Evolutionary conservation across 805 yeast genomes (phyloP), one percentile per base, ranked within the genome.

Genomic region (Henningerozyma blattae): DNA sequence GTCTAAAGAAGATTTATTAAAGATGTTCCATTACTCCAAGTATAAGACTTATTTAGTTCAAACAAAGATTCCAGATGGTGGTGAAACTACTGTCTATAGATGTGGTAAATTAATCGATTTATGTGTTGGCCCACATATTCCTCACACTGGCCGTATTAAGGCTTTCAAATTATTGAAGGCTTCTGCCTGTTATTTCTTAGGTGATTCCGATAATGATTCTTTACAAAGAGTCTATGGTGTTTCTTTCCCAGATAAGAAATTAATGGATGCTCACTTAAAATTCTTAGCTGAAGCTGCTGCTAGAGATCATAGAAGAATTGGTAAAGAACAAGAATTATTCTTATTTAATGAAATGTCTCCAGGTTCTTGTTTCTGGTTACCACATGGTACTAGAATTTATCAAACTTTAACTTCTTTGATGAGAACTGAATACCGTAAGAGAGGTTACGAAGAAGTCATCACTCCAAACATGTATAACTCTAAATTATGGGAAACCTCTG

Each of bases 391-490:
- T 32, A 81, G 97, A 66, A 91, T 91, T 56, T 91, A 91, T 72
- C 84, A 84, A 62, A 74, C 84, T 39, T 68, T 91, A 59, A 75
- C 77, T 47, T 86, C 82, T 22, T 62, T 85, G 61, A 57, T 91
- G 64, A 75, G 89, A 64, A 56, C 61, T 35, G 94, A 91, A 66
- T 91, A 91, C 65, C 77, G 80, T 55, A 76, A 73, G 63, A 80
- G 98, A 62, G 97, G 96, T 27, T 91, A 82, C 61, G 95, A 91
- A 44, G 99, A 91, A 67, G 98, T 91, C 45, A 89, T 91, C 58
- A 87, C 98, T 41, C 99, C 99, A 53, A 91, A 91, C 68, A 91
- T 91, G 97, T 91, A 74, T 74, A 89, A 87, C 67, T 66, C 96
- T 41, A 89, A 89, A 63, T 71, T 91, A 52, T 91, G 99, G 99